Evolutionary conservation across 2,329 filamentous ascomycete genomes (phyloP).

Genomic region (Mollisiaceae sp.): DNA sequence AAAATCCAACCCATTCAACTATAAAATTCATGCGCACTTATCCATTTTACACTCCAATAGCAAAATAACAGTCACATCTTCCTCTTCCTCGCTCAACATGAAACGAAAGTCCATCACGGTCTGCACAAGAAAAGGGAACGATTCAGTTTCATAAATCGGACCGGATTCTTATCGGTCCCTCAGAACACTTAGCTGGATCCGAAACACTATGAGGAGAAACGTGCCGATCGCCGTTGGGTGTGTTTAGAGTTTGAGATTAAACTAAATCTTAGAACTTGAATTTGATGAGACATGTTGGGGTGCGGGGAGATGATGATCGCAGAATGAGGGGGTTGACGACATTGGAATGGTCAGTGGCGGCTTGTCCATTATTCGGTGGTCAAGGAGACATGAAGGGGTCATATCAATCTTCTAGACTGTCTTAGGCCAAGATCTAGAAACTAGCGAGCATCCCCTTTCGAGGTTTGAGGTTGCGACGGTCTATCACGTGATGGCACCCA

Average conservation of each 20-base stretch:
- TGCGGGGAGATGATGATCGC: constrained; percentile 1
- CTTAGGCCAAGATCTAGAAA: not conserved
- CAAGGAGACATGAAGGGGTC: not conserved
- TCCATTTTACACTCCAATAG: too few relatives aligned
- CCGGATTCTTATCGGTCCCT: not conserved
- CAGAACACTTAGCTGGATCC: not conserved
- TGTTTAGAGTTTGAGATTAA: not conserved
- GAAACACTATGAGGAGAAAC: not conserved
- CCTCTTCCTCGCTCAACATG: too few relatives aligned
- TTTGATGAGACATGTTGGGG: not conserved
- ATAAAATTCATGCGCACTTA: too few relatives aligned
- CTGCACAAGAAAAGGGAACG: not conserved
- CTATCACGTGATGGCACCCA: not conserved
- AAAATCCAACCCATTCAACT: too few relatives aligned
- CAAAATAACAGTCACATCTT: too few relatives aligned
- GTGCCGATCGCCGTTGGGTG: not conserved
- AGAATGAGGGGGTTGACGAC: not conserved
- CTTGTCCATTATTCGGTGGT: too few relatives aligned
- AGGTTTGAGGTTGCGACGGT: not conserved
- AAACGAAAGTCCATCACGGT: not conserved
- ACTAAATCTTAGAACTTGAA: not conserved
- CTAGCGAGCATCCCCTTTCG: not conserved
- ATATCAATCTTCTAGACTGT: not conserved
- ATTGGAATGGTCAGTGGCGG: not conserved
- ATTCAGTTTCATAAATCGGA: not conserved